A percentile compares a stretch with the other conserved stretches of the same genome.
These are phyloP conservation scores for Naganishia cerealis DNA, from an alignment of 1,284 basidiomycete genomes.

Conservation along the genomic window DNA sequence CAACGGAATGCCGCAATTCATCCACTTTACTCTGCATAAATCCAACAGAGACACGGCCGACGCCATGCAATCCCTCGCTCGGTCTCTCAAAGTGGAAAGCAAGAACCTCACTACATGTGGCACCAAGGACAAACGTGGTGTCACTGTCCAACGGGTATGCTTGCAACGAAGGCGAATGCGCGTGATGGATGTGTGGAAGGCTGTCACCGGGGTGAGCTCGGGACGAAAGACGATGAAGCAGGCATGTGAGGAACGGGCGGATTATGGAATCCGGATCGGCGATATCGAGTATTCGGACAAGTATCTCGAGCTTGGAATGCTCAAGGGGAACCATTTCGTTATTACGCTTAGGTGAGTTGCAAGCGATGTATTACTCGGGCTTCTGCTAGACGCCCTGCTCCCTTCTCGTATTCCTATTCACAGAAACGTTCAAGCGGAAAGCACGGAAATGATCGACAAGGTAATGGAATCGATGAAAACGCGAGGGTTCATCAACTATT, in stretches of 20 bases:
- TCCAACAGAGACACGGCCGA: slow-evolving; percentile 97
- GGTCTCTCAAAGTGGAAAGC: slow-evolving; percentile 69
- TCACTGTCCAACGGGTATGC: slow-evolving; percentile 89
- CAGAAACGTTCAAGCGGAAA: slow-evolving; percentile 79
- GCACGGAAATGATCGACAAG: slow-evolving; percentile 67
- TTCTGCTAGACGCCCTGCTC: not conserved
- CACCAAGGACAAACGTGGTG: slow-evolving; percentile 97
- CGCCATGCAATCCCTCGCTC: slow-evolving; percentile 75
- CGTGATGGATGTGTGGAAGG: slow-evolving; percentile 79
- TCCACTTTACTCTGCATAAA: slow-evolving; percentile 96
- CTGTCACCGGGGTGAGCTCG: slow-evolving; percentile 65
- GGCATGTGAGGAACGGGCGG: slow-evolving; percentile 71
- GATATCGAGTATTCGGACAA: slow-evolving; percentile 82
- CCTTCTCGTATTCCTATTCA: not conserved
- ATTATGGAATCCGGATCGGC: slow-evolving; percentile 82
- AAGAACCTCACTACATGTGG: slow-evolving; percentile 88
- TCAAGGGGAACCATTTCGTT: slow-evolving; percentile 92
- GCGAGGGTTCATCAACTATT: slow-evolving; percentile 96
- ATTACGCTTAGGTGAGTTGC: slow-evolving; percentile 79
- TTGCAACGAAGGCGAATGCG: slow-evolving; percentile 75
- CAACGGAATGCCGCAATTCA: slow-evolving; percentile 64
- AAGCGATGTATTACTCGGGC: slow-evolving; percentile 5
- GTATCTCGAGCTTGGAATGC: slow-evolving; percentile 84
- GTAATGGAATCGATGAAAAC: slow-evolving; percentile 78
- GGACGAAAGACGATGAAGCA: slow-evolving; percentile 63